Conservation (phyloP, 306 rosid species). For the Prinsepia uniflora region DNA sequence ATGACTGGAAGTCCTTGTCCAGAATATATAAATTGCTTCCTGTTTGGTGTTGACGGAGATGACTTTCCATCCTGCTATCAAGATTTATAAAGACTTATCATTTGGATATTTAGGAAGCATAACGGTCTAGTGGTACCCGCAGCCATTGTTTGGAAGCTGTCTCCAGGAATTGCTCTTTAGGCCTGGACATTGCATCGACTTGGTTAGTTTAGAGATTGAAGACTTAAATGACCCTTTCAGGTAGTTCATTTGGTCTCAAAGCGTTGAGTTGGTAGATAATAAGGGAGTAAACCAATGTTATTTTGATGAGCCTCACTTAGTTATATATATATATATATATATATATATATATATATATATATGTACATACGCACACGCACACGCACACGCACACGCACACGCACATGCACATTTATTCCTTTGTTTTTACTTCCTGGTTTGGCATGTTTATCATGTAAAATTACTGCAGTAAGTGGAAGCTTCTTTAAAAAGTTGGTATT, state of each 20-base stretch:
- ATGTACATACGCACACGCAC: too few relatives aligned
- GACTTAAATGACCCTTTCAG: background rate
- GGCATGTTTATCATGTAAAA: conserved; percentile 11
- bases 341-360: background rate
- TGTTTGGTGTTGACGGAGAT: background rate
- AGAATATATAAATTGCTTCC: background rate
- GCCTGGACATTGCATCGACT: conserved; percentile 3
- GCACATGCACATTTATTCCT: background rate
- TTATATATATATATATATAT: background rate
- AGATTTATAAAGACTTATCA: background rate
- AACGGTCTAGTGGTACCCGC: conserved; percentile 11
- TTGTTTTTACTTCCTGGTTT: background rate
- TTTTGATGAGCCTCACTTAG: background rate
- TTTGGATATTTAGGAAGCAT: conserved; percentile 6
- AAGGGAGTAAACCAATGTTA: conserved; percentile 1
- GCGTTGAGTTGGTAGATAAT: background rate
- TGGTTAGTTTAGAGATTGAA: background rate
- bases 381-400: too few relatives aligned
- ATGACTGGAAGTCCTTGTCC: background rate
- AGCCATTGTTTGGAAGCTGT: conserved; percentile 10
- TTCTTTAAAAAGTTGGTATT: background rate
- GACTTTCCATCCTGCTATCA: background rate
- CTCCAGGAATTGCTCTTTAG: conserved; percentile 13
- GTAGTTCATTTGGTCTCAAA: background rate
- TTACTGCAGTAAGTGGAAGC: background rate